A percentile compares a stretch with the other conserved stretches of the same genome.
Evolutionary conservation across 768 basidiomycete species (phyloP).

Genomic region (Boletus pseudopeckii): DNA sequence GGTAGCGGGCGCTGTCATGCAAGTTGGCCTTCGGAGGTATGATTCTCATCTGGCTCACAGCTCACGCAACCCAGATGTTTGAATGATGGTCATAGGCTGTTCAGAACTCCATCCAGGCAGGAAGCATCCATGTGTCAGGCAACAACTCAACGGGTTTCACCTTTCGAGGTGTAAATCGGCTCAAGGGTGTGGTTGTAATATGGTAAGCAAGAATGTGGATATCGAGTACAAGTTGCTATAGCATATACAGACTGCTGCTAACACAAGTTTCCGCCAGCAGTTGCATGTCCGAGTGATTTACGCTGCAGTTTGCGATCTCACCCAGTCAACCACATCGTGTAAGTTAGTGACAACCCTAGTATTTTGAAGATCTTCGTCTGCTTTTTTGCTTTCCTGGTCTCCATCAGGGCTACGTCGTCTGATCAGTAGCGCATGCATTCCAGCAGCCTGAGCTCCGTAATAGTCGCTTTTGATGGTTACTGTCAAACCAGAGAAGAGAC

Average conservation of each 20-base stretch:
- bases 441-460: constrained; percentile 52
- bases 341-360: constrained; percentile 39
- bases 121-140: not conserved
- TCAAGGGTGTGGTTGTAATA: no score
- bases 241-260: not conserved
- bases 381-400: constrained; percentile 43
- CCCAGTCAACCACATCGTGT: constrained; percentile 36
- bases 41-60: not conserved
- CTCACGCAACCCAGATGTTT: not conserved
- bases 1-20: not conserved
- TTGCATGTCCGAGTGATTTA: not conserved
- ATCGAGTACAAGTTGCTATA: not conserved
- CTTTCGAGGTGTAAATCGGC: not conserved
- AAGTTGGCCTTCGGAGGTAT: not conserved
- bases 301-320: constrained; percentile 19
- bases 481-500: not conserved
- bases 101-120: not conserved
- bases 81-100: not conserved
- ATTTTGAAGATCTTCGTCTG: constrained; percentile 39
- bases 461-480: constrained; percentile 52
- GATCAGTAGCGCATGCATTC: constrained; percentile 57
- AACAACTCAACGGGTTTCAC: not conserved
- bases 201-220: no score
- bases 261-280: not conserved
- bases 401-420: constrained; percentile 48